These are phyloP conservation scores for Trypanosoma caninum DNA, from an alignment of 208 protist genomes.

Conservation along the genomic window DNA sequence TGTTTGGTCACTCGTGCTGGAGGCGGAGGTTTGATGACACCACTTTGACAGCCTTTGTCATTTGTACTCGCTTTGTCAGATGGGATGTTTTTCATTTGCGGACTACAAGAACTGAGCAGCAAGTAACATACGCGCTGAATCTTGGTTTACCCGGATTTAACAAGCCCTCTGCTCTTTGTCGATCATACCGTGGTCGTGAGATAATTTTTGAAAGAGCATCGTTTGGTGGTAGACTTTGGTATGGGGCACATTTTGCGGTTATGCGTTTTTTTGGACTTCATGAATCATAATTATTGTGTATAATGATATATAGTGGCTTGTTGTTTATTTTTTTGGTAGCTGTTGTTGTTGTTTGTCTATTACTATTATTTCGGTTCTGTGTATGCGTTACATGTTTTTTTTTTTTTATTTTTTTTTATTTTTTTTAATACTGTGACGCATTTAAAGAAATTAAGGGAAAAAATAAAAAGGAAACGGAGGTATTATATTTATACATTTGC, in stretches of 20 bases:
- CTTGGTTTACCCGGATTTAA: slow-evolving; percentile 29
- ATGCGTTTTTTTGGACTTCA: slow-evolving; percentile 39
- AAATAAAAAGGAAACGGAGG: no score
- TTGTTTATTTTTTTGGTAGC: slow-evolving; percentile 1
- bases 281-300: neutral
- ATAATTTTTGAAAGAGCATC: slow-evolving; percentile 51
- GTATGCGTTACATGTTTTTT: neutral
- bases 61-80: slow-evolving; percentile 61
- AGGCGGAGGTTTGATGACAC: slow-evolving; percentile 16
- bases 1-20: slow-evolving; percentile 57
- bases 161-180: slow-evolving; percentile 25
- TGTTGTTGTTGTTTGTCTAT: slow-evolving; percentile 6
- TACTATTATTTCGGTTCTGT: slow-evolving; percentile 3
- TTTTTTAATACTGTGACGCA: neutral
- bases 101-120: slow-evolving; percentile 1
- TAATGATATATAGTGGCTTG: neutral
- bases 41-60: slow-evolving; percentile 41
- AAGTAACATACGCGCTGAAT: slow-evolving; percentile 28
- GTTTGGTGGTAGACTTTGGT: slow-evolving; percentile 50
- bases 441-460: no score
- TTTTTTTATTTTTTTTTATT: slow-evolving; percentile 7
- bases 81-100: slow-evolving; percentile 46
- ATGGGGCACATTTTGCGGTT: slow-evolving; percentile 55
- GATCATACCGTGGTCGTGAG: slow-evolving; percentile 46
- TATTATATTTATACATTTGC: no score